Base-by-base conservation (phyloP, 163 green algal species). In the Scenedesmus sp. region DNA sequence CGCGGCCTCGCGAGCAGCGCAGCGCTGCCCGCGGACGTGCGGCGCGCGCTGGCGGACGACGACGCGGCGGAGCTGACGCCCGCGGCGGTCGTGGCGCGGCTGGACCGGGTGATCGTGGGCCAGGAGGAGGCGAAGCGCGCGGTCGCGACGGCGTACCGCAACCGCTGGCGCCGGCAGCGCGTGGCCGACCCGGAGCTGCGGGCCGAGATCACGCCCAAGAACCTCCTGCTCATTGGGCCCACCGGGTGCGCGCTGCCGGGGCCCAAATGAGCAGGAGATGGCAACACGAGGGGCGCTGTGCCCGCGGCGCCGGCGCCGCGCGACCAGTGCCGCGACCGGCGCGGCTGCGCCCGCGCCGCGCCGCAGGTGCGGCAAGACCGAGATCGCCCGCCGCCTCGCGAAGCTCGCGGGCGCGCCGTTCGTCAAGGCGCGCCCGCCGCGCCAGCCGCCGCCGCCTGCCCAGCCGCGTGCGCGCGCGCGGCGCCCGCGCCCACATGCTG, bases 201-300 rank as follows among this genome's bases (percentile, higher is more conserved):
- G 4, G 65, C 96, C 36, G 95, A 98, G 67, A 97, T 99, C 42
- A 88, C 95, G n/a, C 96, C 96, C 47, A 99, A 99, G 82, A 99
- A 99, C 88, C 97, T 99, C 44, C 88, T 98, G 54, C 97, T 98
- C 90, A 97, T 87, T 17, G 65, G 65, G n/a, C 65, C 65, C n/a
- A 74, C 65, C 14, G 65, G 69, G 54, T 78, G 51, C 57, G 57
- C 3, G 48, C 33, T 33, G 28, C 18, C 2, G n/a, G 54, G n/a
- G n/a, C n/a, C n/a, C n/a, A n/a, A n/a, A n/a, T n/a, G n/a, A n/a
- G n/a, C n/a, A n/a, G n/a, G n/a, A n/a, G n/a, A n/a, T n/a, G n/a
- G n/a, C n/a, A n/a, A n/a, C n/a, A n/a, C n/a, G n/a, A n/a, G n/a
- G 17, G 31, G 34, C 31, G 15, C 22, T 60, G 45, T 20, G 20